Evolutionary conservation across 768 basidiomycete genomes (phyloP).

Genomic region (Daedaleopsis nitida): DNA sequence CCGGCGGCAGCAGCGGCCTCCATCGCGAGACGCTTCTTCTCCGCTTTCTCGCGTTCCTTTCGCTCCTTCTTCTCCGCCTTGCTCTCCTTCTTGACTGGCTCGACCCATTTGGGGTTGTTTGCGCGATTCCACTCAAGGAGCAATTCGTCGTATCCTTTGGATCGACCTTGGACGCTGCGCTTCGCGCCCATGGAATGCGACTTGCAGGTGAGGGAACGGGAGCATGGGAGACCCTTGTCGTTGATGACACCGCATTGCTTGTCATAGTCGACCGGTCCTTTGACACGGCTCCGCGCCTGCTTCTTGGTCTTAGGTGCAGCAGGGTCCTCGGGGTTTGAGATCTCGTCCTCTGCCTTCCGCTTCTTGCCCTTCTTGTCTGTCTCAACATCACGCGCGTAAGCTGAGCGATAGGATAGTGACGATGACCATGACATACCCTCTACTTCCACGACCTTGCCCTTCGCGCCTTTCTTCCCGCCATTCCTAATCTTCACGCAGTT

Average conservation of each 20-base stretch:
- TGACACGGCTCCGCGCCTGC: slow-evolving; percentile 70
- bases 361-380: slow-evolving; percentile 65
- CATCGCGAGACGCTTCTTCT: slow-evolving; percentile 74
- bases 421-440: slow-evolving; percentile 26
- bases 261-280: slow-evolving; percentile 89
- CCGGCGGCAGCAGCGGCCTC: slow-evolving; percentile 70
- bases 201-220: slow-evolving; percentile 95
- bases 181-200: slow-evolving; percentile 98
- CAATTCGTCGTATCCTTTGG: slow-evolving; percentile 81
- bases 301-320: slow-evolving; percentile 78
- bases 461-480: slow-evolving; percentile 54
- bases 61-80: slow-evolving; percentile 89
- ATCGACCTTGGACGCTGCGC: slow-evolving; percentile 86
- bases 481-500: slow-evolving; percentile 63
- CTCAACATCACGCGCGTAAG: slow-evolving; percentile 4
- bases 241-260: slow-evolving; percentile 97
- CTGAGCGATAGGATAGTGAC: neutral
- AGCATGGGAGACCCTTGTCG: slow-evolving; percentile 90
- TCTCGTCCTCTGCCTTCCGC: slow-evolving; percentile 79
- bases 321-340: slow-evolving; percentile 62
- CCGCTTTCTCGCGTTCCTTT: slow-evolving; percentile 76
- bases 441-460: slow-evolving; percentile 57
- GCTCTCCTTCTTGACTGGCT: slow-evolving; percentile 83
- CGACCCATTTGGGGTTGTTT: slow-evolving; percentile 85
- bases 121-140: slow-evolving; percentile 90